A percentile compares a stretch with the other conserved stretches of the same genome.
Conservation (phyloP, 208 protist species). For the Strigomonas galati region DNA sequence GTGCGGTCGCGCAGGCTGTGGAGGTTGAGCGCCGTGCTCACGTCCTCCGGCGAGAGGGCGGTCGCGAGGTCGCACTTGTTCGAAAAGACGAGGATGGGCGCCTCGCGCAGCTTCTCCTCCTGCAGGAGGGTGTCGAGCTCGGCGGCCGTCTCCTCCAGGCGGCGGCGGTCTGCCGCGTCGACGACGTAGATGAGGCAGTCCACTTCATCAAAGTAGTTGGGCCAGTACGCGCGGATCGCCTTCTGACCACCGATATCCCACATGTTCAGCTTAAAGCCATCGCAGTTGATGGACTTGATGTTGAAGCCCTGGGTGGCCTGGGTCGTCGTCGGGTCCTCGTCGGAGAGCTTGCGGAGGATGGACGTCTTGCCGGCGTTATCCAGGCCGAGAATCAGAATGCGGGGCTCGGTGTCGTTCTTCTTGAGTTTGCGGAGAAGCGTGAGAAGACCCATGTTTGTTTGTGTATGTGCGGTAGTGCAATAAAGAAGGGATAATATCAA, state of each 20-base stretch:
- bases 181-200: constrained; percentile 97
- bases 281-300: constrained; percentile 96
- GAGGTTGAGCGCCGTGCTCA: constrained; percentile 82
- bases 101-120: constrained; percentile 93
- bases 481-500: constrained; percentile 3
- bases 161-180: constrained; percentile 91
- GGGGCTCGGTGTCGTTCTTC: constrained; percentile 91
- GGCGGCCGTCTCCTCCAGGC: constrained; percentile 92
- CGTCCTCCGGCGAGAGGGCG: constrained; percentile 77
- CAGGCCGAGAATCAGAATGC: constrained; percentile 96
- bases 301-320: constrained; percentile 98
- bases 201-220: constrained; percentile 97
- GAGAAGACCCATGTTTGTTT: constrained; percentile 93
- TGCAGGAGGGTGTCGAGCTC: constrained; percentile 93
- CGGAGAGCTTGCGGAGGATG: constrained; percentile 94
- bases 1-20: constrained; percentile 86
- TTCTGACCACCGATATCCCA: constrained; percentile 99
- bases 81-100: constrained; percentile 95
- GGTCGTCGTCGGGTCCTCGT: constrained; percentile 95
- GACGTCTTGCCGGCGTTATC: constrained; percentile 99
- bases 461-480: constrained; percentile 8
- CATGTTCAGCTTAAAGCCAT: constrained; percentile 98
- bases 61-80: constrained; percentile 98
- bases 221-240: constrained; percentile 97
- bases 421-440: constrained; percentile 92